These are phyloP conservation scores for Xylariales sp. DNA, from an alignment of 2,329 filamentous ascomycete species.

Conservation along the genomic window DNA sequence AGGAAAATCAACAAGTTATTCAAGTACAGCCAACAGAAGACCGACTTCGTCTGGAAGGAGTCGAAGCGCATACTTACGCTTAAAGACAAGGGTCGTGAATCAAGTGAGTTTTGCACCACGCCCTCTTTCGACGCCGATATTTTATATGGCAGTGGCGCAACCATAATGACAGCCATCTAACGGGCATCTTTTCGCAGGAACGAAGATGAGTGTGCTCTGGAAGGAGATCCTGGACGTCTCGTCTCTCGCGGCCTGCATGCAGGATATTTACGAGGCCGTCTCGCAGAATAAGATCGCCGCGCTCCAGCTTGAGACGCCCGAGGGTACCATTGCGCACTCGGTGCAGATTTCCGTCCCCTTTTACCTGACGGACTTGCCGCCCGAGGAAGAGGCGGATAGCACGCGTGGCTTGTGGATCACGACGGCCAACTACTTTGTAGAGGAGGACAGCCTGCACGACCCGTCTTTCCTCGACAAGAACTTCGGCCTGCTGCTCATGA, in stretches of 20 bases:
- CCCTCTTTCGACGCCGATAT: neutral
- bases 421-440: conserved; percentile 80
- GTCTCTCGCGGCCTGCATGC: conserved; percentile 83
- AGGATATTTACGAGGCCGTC: conserved; percentile 83
- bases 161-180: conserved; percentile 2
- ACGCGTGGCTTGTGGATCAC: conserved; percentile 86
- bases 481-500: conserved; percentile 85
- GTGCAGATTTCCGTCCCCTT: conserved; percentile 74
- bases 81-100: conserved; percentile 81
- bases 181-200: conserved; percentile 52
- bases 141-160: neutral
- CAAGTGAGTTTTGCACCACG: conserved; percentile 55
- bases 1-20: conserved; percentile 93
- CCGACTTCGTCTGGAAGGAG: conserved; percentile 91
- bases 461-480: conserved; percentile 81
- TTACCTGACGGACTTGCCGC: conserved; percentile 79
- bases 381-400: conserved; percentile 70
- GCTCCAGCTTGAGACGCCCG: conserved; percentile 75
- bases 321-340: conserved; percentile 69
- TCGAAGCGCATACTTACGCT: conserved; percentile 83
- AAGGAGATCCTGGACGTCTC: conserved; percentile 77
- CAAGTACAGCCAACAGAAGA: conserved; percentile 90
- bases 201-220: conserved; percentile 76
- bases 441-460: conserved; percentile 75
- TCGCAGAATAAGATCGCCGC: conserved; percentile 88